These are phyloP conservation scores for Funneliformis geosporum DNA, from an alignment of 192 early-diverging fungal genomes.

Conservation along the genomic window DNA sequence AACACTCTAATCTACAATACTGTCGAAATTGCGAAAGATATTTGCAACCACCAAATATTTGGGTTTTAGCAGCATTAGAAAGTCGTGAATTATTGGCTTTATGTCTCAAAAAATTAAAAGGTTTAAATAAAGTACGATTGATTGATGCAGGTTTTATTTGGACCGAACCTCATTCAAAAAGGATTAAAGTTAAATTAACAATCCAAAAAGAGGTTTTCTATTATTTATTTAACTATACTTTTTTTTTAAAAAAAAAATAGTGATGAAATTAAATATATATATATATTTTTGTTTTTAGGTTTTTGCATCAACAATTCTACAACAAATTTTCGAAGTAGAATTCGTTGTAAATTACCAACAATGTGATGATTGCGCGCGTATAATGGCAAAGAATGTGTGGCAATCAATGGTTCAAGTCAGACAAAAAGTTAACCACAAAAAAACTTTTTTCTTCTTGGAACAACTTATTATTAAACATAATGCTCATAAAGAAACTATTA, in stretches of 20 bases:
- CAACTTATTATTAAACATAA: slow-evolving; percentile 98
- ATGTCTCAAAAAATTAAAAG: slow-evolving; percentile 90
- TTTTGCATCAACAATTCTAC: slow-evolving; percentile 90
- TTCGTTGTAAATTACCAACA: slow-evolving; percentile 90
- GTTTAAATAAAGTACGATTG: slow-evolving; percentile 89
- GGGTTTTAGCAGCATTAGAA: slow-evolving; percentile 88
- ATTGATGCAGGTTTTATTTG: slow-evolving; percentile 98
- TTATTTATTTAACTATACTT: not conserved
- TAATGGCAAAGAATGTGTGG: slow-evolving; percentile 98
- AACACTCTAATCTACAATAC: slow-evolving; percentile 93
- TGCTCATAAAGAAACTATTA: slow-evolving; percentile 95
- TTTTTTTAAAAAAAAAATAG: no score
- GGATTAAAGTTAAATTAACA: slow-evolving; percentile 97
- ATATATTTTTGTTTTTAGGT: slow-evolving; percentile 51
- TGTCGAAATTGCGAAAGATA: slow-evolving; percentile 98
- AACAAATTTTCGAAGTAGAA: slow-evolving; percentile 96
- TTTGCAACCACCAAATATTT: slow-evolving; percentile 90
- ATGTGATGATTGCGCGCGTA: slow-evolving; percentile 92
- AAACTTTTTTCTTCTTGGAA: slow-evolving; percentile 97
- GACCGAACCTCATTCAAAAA: slow-evolving; percentile 87
- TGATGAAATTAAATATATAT: not conserved
- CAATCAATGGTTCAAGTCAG: slow-evolving; percentile 96
- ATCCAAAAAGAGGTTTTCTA: slow-evolving; percentile 91
- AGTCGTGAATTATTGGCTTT: slow-evolving; percentile 87
- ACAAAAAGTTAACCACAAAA: slow-evolving; percentile 97